A percentile compares a stretch with the other conserved stretches of the same genome.
phyloP scores from a whole-genome alignment of 164 flowering plant genomes.

The Nymphaea colorata region DNA sequence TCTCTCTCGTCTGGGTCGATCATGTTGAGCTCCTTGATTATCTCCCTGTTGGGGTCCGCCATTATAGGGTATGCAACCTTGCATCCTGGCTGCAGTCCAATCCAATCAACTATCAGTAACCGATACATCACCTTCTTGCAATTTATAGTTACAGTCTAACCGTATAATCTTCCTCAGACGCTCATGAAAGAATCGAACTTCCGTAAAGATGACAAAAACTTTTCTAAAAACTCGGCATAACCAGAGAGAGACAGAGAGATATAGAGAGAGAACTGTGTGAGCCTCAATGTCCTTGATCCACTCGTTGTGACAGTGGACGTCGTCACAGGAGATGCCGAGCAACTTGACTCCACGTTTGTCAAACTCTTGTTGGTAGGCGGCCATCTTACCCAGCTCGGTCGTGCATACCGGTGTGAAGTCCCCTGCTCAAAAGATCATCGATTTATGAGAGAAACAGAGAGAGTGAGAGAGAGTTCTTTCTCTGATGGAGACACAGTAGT shows the following conservation, averaged over 20 bases:
- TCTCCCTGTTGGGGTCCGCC: conserved; percentile 52
- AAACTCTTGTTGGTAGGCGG: conserved; percentile 42
- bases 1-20: conserved; percentile 83
- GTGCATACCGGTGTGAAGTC: conserved; percentile 94
- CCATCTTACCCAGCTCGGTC: conserved; percentile 69
- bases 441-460: too few relatives aligned
- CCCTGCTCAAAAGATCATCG: conserved; percentile 13
- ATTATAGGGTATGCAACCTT: conserved; percentile 66
- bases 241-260: not conserved
- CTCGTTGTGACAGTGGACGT: conserved; percentile 42
- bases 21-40: conserved; percentile 74
- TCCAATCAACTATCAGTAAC: too few relatives aligned
- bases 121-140: too few relatives aligned
- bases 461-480: too few relatives aligned
- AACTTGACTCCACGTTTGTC: conserved; percentile 59
- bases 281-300: conserved; percentile 88
- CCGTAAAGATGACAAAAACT: too few relatives aligned
- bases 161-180: too few relatives aligned
- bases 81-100: conserved; percentile 36
- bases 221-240: not conserved
- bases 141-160: too few relatives aligned
- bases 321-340: conserved; percentile 73
- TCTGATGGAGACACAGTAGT: too few relatives aligned
- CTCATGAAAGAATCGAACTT: too few relatives aligned
- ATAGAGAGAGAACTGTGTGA: conserved; percentile 24